Conservation (phyloP, 306 rosid species). For the Fragaria ananassa region DNA sequence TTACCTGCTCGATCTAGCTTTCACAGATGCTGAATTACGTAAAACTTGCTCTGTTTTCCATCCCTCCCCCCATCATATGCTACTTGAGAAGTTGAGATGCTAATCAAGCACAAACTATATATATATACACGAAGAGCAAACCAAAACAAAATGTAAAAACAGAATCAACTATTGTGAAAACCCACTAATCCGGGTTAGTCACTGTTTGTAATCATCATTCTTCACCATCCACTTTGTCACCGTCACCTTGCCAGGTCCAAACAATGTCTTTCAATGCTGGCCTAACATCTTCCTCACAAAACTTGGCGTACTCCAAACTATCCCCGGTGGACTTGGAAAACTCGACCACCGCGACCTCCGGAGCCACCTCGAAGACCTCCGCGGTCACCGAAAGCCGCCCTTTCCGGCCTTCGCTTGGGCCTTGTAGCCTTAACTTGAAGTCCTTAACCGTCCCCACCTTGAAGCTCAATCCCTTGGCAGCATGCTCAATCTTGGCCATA, state of each 20-base stretch:
- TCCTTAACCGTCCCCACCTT: slow-evolving; percentile 45
- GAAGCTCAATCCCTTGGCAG: slow-evolving; percentile 50
- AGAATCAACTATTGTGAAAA: neutral
- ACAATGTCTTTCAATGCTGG: slow-evolving; percentile 75
- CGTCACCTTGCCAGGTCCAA: slow-evolving; percentile 81
- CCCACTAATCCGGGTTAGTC: neutral
- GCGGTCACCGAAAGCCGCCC: slow-evolving; percentile 58
- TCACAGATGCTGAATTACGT: neutral
- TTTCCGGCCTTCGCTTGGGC: slow-evolving; percentile 52
- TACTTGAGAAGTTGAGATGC: neutral
- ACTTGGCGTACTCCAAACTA: slow-evolving; percentile 60
- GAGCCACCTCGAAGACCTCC: slow-evolving; percentile 72
- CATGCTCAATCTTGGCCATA: slow-evolving; percentile 50
- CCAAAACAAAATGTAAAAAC: neutral
- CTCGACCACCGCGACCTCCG: slow-evolving; percentile 68
- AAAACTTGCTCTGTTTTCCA: neutral
- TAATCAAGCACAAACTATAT: neutral
- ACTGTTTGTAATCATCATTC: neutral
- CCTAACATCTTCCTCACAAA: slow-evolving; percentile 64
- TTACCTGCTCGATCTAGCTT: neutral
- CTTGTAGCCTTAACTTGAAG: slow-evolving; percentile 50
- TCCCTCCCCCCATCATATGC: neutral
- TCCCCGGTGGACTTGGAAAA: slow-evolving; percentile 75
- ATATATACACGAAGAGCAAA: neutral
- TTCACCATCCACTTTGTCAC: slow-evolving; percentile 14